Percentiles rank a stretch among this genome's conserved stretches.
Evolutionary conservation across 192 early-diverging fungal species (phyloP).

Genomic region (Umbelopsis vinacea): DNA sequence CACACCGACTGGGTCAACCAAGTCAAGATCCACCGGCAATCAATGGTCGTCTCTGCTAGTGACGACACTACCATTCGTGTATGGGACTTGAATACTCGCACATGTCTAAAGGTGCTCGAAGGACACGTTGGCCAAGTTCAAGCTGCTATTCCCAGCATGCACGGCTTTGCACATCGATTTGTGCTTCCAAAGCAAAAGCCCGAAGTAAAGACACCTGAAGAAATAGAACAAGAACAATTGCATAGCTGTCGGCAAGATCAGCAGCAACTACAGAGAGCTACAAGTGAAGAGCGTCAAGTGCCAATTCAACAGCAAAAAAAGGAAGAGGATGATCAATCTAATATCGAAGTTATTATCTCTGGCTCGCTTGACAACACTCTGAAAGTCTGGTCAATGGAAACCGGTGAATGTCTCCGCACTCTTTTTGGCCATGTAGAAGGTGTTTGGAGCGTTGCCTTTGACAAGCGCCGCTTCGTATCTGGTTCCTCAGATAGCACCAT

Average conservation of each 20-base stretch:
- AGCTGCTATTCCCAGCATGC: conserved; percentile 38
- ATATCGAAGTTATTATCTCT: conserved; percentile 68
- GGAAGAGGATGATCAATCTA: conserved; percentile 5
- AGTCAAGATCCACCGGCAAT: conserved; percentile 73
- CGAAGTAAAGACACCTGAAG: not conserved
- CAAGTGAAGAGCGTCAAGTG: not conserved
- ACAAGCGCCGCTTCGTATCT: conserved; percentile 72
- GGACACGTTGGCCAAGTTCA: conserved; percentile 79
- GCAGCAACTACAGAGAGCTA: not conserved
- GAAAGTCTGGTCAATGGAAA: conserved; percentile 90
- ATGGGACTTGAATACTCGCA: conserved; percentile 81
- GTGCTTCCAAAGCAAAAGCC: not conserved
- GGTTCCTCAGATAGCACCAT: conserved; percentile 67
- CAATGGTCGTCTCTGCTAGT: conserved; percentile 76
- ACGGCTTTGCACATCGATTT: conserved; percentile 41
- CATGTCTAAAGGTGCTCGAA: conserved; percentile 63
- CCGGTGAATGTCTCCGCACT: conserved; percentile 75
- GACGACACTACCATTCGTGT: conserved; percentile 84
- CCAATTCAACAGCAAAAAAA: not conserved
- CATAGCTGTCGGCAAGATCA: conserved; percentile 19
- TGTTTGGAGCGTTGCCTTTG: conserved; percentile 81
- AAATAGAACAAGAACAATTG: conserved; percentile 2
- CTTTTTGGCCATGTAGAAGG: conserved; percentile 85
- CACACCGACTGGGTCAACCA: conserved; percentile 91
- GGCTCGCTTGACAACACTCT: conserved; percentile 86